Conservation (phyloP, 129 eudicot genomes). For the Gnaphalium uliginosum region DNA sequence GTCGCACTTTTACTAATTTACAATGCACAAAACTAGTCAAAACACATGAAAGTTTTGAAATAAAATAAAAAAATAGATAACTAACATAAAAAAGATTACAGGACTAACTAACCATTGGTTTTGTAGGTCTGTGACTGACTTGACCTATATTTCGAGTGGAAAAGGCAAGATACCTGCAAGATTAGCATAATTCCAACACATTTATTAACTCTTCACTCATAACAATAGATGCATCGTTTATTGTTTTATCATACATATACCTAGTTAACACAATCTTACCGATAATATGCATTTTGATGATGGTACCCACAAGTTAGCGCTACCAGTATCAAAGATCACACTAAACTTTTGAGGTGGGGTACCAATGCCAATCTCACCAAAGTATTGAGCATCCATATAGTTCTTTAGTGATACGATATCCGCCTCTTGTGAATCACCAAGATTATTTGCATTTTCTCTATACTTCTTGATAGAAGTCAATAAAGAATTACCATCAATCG, state of each 20-base stretch:
- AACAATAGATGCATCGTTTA: not conserved
- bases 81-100: not conserved
- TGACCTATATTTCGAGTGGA: constrained; percentile 58
- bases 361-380: constrained; percentile 43
- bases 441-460: constrained; percentile 17
- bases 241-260: not conserved
- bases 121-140: constrained; percentile 51
- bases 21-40: too few relatives aligned
- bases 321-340: constrained; percentile 70
- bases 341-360: constrained; percentile 62
- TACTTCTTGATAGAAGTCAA: constrained; percentile 35
- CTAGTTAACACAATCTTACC: constrained; percentile 38
- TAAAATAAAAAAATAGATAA: too few relatives aligned
- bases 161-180: constrained; percentile 52
- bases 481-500: constrained; percentile 33
- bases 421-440: constrained; percentile 35
- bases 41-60: too few relatives aligned
- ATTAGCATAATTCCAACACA: not conserved
- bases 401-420: constrained; percentile 59
- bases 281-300: constrained; percentile 58
- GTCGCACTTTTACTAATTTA: too few relatives aligned
- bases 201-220: not conserved
- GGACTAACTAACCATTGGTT: constrained; percentile 41
- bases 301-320: constrained; percentile 72
- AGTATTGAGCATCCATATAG: constrained; percentile 57